phyloP scores from a whole-genome alignment of 1,284 basidiomycete genomes.

The Tremellales sp. region DNA sequence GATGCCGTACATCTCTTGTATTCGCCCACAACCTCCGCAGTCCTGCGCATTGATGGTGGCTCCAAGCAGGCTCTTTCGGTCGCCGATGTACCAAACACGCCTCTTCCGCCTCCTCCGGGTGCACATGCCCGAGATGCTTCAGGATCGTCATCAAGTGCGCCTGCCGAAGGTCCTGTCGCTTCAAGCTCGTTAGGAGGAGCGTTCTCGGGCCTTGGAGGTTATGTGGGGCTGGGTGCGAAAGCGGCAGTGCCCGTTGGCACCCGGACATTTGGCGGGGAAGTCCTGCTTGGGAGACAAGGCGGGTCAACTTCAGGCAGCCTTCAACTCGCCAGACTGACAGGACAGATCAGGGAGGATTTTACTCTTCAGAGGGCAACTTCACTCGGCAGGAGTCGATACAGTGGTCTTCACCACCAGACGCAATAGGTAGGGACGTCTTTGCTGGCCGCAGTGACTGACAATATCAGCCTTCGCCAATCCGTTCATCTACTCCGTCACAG shows the following conservation, averaged over 20 bases:
- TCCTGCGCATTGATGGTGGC: slow-evolving; percentile 59
- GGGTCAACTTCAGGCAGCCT: not conserved
- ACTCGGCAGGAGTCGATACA: slow-evolving; percentile 61
- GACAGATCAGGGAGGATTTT: slow-evolving; percentile 67
- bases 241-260: slow-evolving; percentile 62
- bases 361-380: slow-evolving; percentile 65
- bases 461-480: slow-evolving; percentile 69
- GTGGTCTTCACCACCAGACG: slow-evolving; percentile 78
- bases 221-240: slow-evolving; percentile 78
- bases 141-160: too few species aligned
- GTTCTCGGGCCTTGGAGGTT: slow-evolving; percentile 74
- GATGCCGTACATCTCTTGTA: slow-evolving; percentile 55
- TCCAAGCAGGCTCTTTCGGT: slow-evolving; percentile 57
- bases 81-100: slow-evolving; percentile 66
- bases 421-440: slow-evolving; percentile 56
- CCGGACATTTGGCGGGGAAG: slow-evolving; percentile 61
- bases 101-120: slow-evolving; percentile 51
- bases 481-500: slow-evolving; percentile 73
- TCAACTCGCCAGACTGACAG: slow-evolving; percentile 3
- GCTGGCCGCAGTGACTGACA: slow-evolving; percentile 6
- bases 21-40: slow-evolving; percentile 69
- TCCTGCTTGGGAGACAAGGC: slow-evolving; percentile 73
- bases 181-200: slow-evolving; percentile 50
- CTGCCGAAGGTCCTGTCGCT: too few species aligned
- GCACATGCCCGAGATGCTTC: too few species aligned